Evolutionary conservation across 2,329 filamentous ascomycete species (phyloP), one percentile per base, ranked within the genome.

Genomic region (Aaosphaeria arxii): DNA sequence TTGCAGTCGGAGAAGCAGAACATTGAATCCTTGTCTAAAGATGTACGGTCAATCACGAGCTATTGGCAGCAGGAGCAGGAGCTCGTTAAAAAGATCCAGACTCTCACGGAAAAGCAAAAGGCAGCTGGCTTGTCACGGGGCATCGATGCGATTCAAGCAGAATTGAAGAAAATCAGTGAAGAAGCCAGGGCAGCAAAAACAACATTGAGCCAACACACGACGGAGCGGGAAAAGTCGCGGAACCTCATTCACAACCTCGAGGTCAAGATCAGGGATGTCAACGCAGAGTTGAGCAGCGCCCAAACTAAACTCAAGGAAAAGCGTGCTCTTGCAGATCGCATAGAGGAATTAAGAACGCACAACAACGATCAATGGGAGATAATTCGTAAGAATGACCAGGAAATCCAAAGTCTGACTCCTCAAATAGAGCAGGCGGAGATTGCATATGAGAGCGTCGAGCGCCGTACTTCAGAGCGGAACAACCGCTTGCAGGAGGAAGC

Each of bases 251-350:
- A 80, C 53, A 75, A 77, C 11, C 75, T 95, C 29, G 90, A 96
- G 69, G 77, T 94, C 4, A 85, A 94, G 62, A 79, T 85, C 50
- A 86, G 88, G 60, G 88, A 95, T 68, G 74, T 88, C 38, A 83
- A 80, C 51, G 87, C 86, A 63, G 87, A 87, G 55, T 77, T 96
- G 44, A 85, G 80, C 57, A 82, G 81, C 45, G 83, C 87, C 1
- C 78, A 81, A 42, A 85, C 87, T 49, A 85, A 91, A 59, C 77
- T 97, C 29, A 90, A 95, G 66, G 90, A 89, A 71, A 96, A 91
- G 74, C 79, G 81, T 36, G 80, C 82, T 40, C 76, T 96, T 24
- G 76, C 83, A 52, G 74, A 76, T 38, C 88, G 91, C 53, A 83
- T 97, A 31, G 83, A 89, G 50, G 81, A 87, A 47, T 80, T 89